Percentiles rank a stretch among this genome's conserved stretches.
These are phyloP conservation scores for Phaseolus coccineus DNA, from an alignment of 331 rosid species.

Conservation along the genomic window DNA sequence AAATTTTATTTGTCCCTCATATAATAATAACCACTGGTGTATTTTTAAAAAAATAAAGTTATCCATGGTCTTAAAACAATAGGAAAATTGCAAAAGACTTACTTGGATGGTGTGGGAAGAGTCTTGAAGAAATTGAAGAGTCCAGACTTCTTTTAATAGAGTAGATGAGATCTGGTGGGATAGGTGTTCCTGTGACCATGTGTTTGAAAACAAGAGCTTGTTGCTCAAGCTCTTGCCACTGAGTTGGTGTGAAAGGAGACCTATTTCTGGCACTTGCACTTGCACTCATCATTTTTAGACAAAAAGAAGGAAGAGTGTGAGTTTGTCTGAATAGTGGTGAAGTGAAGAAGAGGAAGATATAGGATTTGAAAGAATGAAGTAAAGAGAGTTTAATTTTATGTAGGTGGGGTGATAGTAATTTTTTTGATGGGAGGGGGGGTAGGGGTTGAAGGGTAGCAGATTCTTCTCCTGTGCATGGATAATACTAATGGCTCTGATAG, in stretches of 20 bases:
- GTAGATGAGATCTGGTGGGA: conserved; percentile 87
- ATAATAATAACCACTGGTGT: conserved; percentile 3
- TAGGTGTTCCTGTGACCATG: conserved; percentile 88
- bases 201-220: conserved; percentile 93
- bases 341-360: conserved; percentile 1
- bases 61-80: background rate
- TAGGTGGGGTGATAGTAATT: conserved; percentile 43
- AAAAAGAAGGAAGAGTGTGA: background rate
- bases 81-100: conserved; percentile 35
- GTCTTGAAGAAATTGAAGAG: conserved; percentile 75
- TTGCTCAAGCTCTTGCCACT: conserved; percentile 99
- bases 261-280: conserved; percentile 59
- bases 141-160: conserved; percentile 90
- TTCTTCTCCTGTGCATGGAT: conserved; percentile 67
- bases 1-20: conserved; percentile 37
- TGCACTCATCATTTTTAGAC: conserved; percentile 57
- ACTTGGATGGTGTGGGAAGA: conserved; percentile 87
- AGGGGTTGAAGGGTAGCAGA: conserved; percentile 46
- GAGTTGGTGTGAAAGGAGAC: conserved; percentile 85
- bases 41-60: background rate
- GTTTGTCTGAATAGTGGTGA: conserved; percentile 12
- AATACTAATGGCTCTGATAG: conserved; percentile 50
- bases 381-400: conserved; percentile 36
- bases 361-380: conserved; percentile 43
- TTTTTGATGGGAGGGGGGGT: background rate